Evolutionary conservation across 2,329 filamentous ascomycete species (phyloP).

Genomic region (Didymellaceae sp.): DNA sequence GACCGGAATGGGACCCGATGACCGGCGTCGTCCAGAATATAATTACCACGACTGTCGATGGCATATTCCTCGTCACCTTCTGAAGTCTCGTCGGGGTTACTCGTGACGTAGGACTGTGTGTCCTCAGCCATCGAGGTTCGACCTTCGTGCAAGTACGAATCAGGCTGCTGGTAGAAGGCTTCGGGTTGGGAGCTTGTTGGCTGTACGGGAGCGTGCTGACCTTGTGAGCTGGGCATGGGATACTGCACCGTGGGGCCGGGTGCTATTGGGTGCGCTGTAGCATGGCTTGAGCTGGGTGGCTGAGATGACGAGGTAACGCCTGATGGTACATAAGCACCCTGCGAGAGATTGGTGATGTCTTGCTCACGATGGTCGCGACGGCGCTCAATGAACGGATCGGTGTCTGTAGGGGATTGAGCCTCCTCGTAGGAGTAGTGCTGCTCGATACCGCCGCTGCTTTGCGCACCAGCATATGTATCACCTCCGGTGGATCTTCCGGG

Average conservation of each 20-base stretch:
- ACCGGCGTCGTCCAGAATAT: conserved; percentile 44
- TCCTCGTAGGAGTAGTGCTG: conserved; percentile 60
- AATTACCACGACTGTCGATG: conserved; percentile 47
- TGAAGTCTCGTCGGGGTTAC: conserved; percentile 41
- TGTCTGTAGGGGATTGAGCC: conserved; percentile 61
- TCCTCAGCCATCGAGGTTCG: conserved; percentile 39
- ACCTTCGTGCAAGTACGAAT: conserved; percentile 45
- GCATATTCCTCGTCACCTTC: conserved; percentile 49
- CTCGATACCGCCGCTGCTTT: conserved; percentile 45
- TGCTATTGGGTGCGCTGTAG: conserved; percentile 28
- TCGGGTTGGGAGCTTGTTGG: conserved; percentile 43
- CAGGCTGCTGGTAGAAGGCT: conserved; percentile 49
- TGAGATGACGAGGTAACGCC: conserved; percentile 34
- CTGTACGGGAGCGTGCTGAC: conserved; percentile 29
- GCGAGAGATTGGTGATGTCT: conserved; percentile 39
- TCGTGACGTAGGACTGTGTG: conserved; percentile 46
- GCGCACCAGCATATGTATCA: conserved; percentile 38
- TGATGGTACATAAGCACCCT: conserved; percentile 46
- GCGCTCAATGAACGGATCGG: conserved; percentile 67
- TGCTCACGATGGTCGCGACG: conserved; percentile 40
- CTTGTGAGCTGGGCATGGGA: conserved; percentile 29
- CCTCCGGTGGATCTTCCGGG: conserved; percentile 45
- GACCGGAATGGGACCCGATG: conserved; percentile 45
- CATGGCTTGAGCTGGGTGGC: conserved; percentile 23
- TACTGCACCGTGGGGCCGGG: conserved; percentile 33